Evolutionary conservation across 2,329 filamentous ascomycete species (phyloP).

Genomic region (Cryphonectria japonica): DNA sequence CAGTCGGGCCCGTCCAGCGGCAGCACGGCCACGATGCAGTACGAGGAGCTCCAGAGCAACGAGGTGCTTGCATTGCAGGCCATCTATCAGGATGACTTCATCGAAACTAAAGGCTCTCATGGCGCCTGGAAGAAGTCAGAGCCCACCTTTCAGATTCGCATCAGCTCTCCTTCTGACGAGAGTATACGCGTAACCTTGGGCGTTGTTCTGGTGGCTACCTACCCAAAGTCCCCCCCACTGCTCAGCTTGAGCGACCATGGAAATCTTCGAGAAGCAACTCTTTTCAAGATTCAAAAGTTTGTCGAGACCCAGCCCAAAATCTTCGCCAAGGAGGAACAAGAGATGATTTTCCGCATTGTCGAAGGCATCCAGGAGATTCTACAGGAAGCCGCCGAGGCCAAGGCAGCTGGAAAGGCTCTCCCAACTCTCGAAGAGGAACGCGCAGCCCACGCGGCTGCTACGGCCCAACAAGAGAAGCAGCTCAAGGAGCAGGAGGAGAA

Average conservation of each 20-base stretch:
- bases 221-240: slow-evolving; percentile 81
- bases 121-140: slow-evolving; percentile 92
- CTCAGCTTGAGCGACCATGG: slow-evolving; percentile 68
- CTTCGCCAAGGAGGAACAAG: slow-evolving; percentile 56
- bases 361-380: slow-evolving; percentile 74
- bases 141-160: slow-evolving; percentile 77
- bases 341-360: slow-evolving; percentile 69
- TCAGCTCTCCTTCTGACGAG: slow-evolving; percentile 74
- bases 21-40: slow-evolving; percentile 56
- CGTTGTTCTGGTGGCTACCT: slow-evolving; percentile 85
- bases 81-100: slow-evolving; percentile 89
- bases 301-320: slow-evolving; percentile 61
- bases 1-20: slow-evolving; percentile 7
- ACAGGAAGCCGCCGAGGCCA: slow-evolving; percentile 81
- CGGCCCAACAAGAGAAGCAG: slow-evolving; percentile 63
- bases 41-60: slow-evolving; percentile 83
- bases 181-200: slow-evolving; percentile 73
- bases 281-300: slow-evolving; percentile 69
- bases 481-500: slow-evolving; percentile 57
- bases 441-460: slow-evolving; percentile 76
- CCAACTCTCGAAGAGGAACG: slow-evolving; percentile 90
- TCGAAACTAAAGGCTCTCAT: slow-evolving; percentile 69
- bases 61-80: slow-evolving; percentile 84
- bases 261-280: slow-evolving; percentile 70
- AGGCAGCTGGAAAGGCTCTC: slow-evolving; percentile 73